A percentile compares a stretch with the other conserved stretches of the same genome.
Evolutionary conservation across 371 early-diverging fungal genomes (phyloP).

Genomic region (Capillidium heterosporum): DNA sequence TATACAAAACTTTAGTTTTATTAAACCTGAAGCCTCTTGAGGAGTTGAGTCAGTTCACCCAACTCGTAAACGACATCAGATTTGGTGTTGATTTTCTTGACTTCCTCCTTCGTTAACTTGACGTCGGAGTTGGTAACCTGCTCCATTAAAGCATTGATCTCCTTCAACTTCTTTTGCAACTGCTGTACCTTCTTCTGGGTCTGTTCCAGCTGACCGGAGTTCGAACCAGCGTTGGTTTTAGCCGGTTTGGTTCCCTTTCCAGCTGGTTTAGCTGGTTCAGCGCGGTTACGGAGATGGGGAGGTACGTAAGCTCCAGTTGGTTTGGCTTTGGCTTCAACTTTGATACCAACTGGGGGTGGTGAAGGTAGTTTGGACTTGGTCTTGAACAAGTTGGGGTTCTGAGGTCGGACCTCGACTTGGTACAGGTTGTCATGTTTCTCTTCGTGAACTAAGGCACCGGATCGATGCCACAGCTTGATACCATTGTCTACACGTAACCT

Average conservation of each 20-base stretch:
- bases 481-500: constrained; percentile 95
- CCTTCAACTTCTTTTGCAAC: constrained; percentile 75
- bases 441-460: constrained; percentile 65
- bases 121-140: constrained; percentile 57
- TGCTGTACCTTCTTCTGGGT: constrained; percentile 59
- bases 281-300: background rate
- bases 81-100: constrained; percentile 9
- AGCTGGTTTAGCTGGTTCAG: background rate
- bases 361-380: background rate
- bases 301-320: background rate
- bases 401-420: constrained; percentile 29
- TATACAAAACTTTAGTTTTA: too few relatives aligned
- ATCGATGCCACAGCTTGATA: constrained; percentile 85
- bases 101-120: constrained; percentile 69
- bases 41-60: too few relatives aligned
- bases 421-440: constrained; percentile 66
- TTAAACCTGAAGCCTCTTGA: too few relatives aligned
- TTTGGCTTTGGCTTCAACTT: background rate
- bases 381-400: background rate
- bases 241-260: background rate
- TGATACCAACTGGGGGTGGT: background rate
- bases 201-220: too few relatives aligned
- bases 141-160: constrained; percentile 67
- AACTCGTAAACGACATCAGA: background rate
- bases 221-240: too few relatives aligned